These are phyloP conservation scores for Limnomonas spitsbergensis DNA, from an alignment of 139 green algal genomes.

Conservation along the genomic window DNA sequence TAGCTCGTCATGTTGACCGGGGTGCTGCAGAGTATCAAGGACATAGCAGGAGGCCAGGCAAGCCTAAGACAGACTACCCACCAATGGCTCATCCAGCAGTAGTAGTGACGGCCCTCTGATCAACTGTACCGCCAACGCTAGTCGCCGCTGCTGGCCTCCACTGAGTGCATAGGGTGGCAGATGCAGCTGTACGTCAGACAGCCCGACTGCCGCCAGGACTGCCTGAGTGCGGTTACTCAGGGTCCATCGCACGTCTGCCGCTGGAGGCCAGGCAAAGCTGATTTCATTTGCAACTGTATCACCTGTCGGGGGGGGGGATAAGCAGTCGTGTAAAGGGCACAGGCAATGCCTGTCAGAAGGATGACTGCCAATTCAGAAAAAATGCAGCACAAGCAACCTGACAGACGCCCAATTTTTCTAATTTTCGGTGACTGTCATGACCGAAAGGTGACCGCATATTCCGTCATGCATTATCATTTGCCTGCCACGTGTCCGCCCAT, in stretches of 20 bases:
- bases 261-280: conserved; percentile 45
- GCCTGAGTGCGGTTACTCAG: neutral
- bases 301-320: neutral
- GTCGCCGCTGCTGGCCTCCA: conserved; percentile 84
- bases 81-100: conserved; percentile 91
- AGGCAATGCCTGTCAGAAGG: too few relatives aligned
- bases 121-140: conserved; percentile 89
- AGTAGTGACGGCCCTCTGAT: conserved; percentile 69
- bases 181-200: conserved; percentile 63
- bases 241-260: neutral
- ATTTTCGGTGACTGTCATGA: too few relatives aligned
- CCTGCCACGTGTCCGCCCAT: too few relatives aligned
- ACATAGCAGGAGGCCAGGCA: too few relatives aligned
- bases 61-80: conserved; percentile 28
- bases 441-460: too few relatives aligned
- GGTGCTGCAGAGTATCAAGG: too few relatives aligned
- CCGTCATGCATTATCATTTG: too few relatives aligned
- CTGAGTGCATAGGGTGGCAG: conserved; percentile 62
- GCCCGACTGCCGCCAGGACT: conserved; percentile 68
- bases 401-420: too few relatives aligned
- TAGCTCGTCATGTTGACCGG: too few relatives aligned
- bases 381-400: too few relatives aligned
- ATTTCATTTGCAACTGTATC: conserved; percentile 38
- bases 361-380: too few relatives aligned
- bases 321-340: too few relatives aligned